A percentile compares a stretch with the other conserved stretches of the same genome.
Conservation (phyloP, 2,329 filamentous ascomycete species). For the Aspergillus brasiliensis region DNA sequence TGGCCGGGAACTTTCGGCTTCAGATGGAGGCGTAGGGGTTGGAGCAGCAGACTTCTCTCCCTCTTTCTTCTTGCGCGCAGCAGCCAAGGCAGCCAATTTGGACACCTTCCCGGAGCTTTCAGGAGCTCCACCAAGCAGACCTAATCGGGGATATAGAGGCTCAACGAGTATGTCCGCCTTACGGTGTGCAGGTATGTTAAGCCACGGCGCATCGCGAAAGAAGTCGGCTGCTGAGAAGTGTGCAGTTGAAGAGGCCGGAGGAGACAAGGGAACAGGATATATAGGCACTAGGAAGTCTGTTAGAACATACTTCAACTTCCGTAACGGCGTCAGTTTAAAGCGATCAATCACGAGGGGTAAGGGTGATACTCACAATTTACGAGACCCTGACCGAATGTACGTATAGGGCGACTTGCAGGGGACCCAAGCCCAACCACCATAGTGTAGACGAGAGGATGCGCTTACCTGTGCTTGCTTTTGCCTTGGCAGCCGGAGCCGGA, state of each 20-base stretch:
- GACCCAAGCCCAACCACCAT: slow-evolving; percentile 35
- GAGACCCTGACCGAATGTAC: neutral
- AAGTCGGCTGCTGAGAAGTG: slow-evolving; percentile 59
- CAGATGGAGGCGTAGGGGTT: neutral
- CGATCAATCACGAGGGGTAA: slow-evolving; percentile 17
- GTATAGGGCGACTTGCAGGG: neutral
- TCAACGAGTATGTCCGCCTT: slow-evolving; percentile 65
- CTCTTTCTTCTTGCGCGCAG: slow-evolving; percentile 80
- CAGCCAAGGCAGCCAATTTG: slow-evolving; percentile 87
- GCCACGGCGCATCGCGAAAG: slow-evolving; percentile 86
- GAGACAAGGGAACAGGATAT: slow-evolving; percentile 28
- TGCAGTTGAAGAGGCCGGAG: slow-evolving; percentile 26
- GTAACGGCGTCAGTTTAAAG: slow-evolving; percentile 34
- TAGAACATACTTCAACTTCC: slow-evolving; percentile 40
- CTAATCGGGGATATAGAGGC: slow-evolving; percentile 60
- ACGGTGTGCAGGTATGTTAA: slow-evolving; percentile 68
- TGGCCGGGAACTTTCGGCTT: slow-evolving; percentile 11
- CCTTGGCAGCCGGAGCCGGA: slow-evolving; percentile 19
- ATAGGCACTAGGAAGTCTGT: slow-evolving; percentile 38
- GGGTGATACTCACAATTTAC: slow-evolving; percentile 16
- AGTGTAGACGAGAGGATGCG: slow-evolving; percentile 14
- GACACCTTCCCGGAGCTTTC: slow-evolving; percentile 71
- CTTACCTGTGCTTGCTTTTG: slow-evolving; percentile 31
- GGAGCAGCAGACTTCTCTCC: slow-evolving; percentile 56
- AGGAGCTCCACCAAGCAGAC: slow-evolving; percentile 75